Conservation (phyloP, 2,329 filamentous ascomycete genomes). For the Arthrinium phaeospermum region DNA sequence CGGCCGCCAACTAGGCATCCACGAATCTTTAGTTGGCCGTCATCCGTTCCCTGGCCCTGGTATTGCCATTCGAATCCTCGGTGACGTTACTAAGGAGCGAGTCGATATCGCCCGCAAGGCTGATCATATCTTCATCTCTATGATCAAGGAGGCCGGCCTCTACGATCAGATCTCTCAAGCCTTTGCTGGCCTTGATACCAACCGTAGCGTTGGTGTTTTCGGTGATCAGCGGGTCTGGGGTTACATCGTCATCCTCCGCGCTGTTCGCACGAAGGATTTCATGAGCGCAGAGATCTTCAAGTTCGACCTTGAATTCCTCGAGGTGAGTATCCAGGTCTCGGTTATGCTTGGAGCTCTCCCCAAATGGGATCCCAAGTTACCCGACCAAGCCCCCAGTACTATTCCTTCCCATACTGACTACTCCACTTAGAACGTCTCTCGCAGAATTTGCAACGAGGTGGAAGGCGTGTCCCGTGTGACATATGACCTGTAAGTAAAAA, state of each 20-base stretch:
- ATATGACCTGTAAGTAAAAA: constrained; percentile 55
- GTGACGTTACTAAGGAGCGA: constrained; percentile 80
- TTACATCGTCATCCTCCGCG: constrained; percentile 46
- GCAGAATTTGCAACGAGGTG: constrained; percentile 77
- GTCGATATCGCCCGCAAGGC: constrained; percentile 81
- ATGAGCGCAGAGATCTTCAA: constrained; percentile 68
- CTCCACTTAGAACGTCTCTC: constrained; percentile 65
- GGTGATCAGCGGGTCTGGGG: constrained; percentile 60
- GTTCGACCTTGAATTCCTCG: constrained; percentile 53
- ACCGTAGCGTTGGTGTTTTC: constrained; percentile 47
- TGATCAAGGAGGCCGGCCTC: constrained; percentile 74
- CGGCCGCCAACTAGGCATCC: constrained; percentile 72
- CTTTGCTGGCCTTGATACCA: constrained; percentile 52
- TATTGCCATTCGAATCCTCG: constrained; percentile 80
- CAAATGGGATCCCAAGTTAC: constrained; percentile 1
- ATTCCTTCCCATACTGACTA: constrained; percentile 32
- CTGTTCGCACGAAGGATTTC: constrained; percentile 60
- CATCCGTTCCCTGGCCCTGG: constrained; percentile 76
- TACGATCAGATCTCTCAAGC: constrained; percentile 68
- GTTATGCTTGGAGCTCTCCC: constrained; percentile 20
- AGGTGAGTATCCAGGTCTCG: constrained; percentile 28
- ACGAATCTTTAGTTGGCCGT: constrained; percentile 76
- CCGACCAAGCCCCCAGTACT: constrained; percentile 69
- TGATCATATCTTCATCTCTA: constrained; percentile 73
- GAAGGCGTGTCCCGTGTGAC: constrained; percentile 73